Evolutionary conservation across 2,329 filamentous ascomycete species (phyloP).

Genomic region (Claviceps fusiformis): DNA sequence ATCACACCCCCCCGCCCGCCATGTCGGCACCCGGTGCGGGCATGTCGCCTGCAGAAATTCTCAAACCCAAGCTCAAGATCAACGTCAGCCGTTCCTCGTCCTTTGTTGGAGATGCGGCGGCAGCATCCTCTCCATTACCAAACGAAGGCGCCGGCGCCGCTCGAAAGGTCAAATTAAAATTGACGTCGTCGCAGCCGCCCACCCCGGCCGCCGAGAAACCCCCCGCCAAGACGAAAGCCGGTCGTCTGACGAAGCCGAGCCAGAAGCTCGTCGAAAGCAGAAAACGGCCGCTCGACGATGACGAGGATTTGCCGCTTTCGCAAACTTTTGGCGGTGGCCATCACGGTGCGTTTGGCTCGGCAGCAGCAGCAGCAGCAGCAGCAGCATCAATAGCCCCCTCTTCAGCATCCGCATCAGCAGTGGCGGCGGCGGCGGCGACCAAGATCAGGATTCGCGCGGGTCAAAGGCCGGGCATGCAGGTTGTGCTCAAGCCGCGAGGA

Average conservation of each 20-base stretch:
- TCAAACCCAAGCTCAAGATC: slow-evolving; percentile 26
- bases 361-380: background rate
- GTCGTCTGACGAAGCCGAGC: slow-evolving; percentile 44
- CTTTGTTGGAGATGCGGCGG: slow-evolving; percentile 17
- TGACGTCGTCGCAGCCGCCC: slow-evolving; percentile 24
- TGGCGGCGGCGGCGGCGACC: slow-evolving; percentile 21
- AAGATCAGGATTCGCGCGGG: slow-evolving; percentile 40
- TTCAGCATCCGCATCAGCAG: background rate
- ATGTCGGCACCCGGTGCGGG: slow-evolving; percentile 5
- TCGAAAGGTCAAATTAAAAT: slow-evolving; percentile 29
- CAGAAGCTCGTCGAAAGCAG: slow-evolving; percentile 43
- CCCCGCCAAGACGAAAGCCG: slow-evolving; percentile 41
- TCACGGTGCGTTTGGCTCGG: background rate
- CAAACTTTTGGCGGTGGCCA: slow-evolving; percentile 5
- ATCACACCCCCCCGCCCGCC: no score
- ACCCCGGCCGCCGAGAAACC: slow-evolving; percentile 18
- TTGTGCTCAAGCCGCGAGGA: slow-evolving; percentile 50
- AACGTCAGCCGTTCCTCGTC: slow-evolving; percentile 24
- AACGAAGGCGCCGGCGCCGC: slow-evolving; percentile 17
- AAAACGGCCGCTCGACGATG: slow-evolving; percentile 46
- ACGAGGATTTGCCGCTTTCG: slow-evolving; percentile 30
- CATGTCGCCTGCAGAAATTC: slow-evolving; percentile 13
- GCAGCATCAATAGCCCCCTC: no score
- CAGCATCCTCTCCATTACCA: slow-evolving; percentile 12
- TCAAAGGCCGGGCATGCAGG: slow-evolving; percentile 23